Conservation (phyloP, 495 filamentous ascomycete genomes). For the Baudoinia panamericana region DNA sequence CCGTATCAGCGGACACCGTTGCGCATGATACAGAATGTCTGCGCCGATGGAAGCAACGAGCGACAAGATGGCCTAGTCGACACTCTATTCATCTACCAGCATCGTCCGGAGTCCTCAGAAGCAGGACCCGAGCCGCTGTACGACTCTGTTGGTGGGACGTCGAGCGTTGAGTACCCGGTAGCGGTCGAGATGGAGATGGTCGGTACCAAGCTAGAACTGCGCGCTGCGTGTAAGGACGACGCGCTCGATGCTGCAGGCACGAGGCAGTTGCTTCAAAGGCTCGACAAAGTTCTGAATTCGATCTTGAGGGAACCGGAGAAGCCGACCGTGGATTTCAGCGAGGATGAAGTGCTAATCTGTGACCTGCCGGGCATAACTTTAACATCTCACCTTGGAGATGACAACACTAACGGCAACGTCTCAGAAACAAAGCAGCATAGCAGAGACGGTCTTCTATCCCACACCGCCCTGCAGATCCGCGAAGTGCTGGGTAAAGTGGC, state of each 20-base stretch:
- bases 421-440: neutral
- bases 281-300: slow-evolving; percentile 42
- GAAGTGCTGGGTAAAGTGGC: slow-evolving; percentile 52
- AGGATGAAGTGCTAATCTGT: slow-evolving; percentile 38
- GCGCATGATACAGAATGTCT: slow-evolving; percentile 39
- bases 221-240: slow-evolving; percentile 50
- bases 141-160: slow-evolving; percentile 42
- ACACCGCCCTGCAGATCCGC: slow-evolving; percentile 40
- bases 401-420: neutral
- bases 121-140: slow-evolving; percentile 29
- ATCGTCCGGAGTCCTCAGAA: slow-evolving; percentile 4
- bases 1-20: slow-evolving; percentile 56
- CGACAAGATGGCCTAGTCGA: slow-evolving; percentile 31
- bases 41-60: slow-evolving; percentile 11
- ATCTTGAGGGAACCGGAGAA: slow-evolving; percentile 36
- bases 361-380: slow-evolving; percentile 33
- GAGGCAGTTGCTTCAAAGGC: slow-evolving; percentile 34
- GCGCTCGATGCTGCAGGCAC: slow-evolving; percentile 36
- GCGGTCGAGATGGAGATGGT: slow-evolving; percentile 63
- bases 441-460: neutral
- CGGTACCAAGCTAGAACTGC: slow-evolving; percentile 44
- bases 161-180: slow-evolving; percentile 64
- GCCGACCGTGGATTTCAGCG: slow-evolving; percentile 40
- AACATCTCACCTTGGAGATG: too few relatives aligned
- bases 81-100: slow-evolving; percentile 61